Evolutionary conservation across 1,139 yeast genomes (phyloP).

Genomic region (Sugiyamaella castrensis): DNA sequence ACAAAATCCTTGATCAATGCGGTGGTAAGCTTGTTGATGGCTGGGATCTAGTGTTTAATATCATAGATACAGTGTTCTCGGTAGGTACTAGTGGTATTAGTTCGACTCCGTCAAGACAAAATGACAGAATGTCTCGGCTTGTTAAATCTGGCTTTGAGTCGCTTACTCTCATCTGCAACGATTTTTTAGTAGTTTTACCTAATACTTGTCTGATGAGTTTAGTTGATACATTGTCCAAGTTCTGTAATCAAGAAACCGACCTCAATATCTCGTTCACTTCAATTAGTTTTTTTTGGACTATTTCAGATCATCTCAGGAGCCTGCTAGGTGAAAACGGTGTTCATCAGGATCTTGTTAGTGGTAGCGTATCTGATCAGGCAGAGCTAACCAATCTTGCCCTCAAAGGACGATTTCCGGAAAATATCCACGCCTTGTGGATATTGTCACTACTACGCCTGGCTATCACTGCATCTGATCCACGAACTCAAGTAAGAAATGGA

Average conservation of each 20-base stretch:
- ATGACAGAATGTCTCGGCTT: slow-evolving; percentile 30
- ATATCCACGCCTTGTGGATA: slow-evolving; percentile 51
- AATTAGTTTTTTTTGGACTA: slow-evolving; percentile 86
- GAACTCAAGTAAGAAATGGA: slow-evolving; percentile 85
- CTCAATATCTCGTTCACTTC: slow-evolving; percentile 87
- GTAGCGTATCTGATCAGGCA: slow-evolving; percentile 18
- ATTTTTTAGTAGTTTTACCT: slow-evolving; percentile 72
- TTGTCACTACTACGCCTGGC: slow-evolving; percentile 62
- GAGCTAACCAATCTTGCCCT: slow-evolving; percentile 15
- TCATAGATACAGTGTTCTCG: slow-evolving; percentile 66
- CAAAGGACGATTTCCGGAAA: slow-evolving; percentile 7
- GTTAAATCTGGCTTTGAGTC: slow-evolving; percentile 72
- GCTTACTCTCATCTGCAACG: slow-evolving; percentile 77
- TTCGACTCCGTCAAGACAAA: slow-evolving; percentile 6
- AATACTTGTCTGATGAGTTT: slow-evolving; percentile 52
- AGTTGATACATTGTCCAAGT: slow-evolving; percentile 68
- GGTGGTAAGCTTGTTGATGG: slow-evolving; percentile 59
- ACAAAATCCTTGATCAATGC: slow-evolving; percentile 68
- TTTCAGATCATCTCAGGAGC: slow-evolving; percentile 68
- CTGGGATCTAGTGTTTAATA: slow-evolving; percentile 70
- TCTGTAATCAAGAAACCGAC: slow-evolving; percentile 67
- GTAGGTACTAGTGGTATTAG: slow-evolving; percentile 35
- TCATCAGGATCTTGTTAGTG: slow-evolving; percentile 19
- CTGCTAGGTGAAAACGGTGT: slow-evolving; percentile 18
- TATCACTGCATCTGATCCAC: slow-evolving; percentile 55